Evolutionary conservation across 345 rosid genomes (phyloP).

Genomic region (Dimocarpus longan): DNA sequence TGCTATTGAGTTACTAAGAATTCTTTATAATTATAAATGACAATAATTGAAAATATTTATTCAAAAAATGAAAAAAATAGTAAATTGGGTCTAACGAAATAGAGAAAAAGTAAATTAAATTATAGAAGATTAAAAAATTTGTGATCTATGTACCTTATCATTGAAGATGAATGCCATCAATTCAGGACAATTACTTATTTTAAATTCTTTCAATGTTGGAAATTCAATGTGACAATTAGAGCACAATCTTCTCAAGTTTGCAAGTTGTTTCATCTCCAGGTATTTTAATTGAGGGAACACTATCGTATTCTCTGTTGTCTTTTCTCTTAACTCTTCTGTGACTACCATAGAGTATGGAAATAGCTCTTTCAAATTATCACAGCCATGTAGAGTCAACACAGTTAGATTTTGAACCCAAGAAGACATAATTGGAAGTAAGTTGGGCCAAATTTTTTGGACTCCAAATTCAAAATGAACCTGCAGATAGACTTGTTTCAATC

Average conservation of each 20-base stretch:
- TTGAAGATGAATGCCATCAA: slow-evolving; percentile 6
- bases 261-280: too few species aligned
- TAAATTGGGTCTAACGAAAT: too few species aligned
- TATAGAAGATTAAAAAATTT: too few species aligned
- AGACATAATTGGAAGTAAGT: background rate
- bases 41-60: too few species aligned
- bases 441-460: slow-evolving; percentile 17
- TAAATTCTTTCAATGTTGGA: background rate
- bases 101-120: background rate
- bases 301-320: background rate
- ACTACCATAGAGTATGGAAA: background rate
- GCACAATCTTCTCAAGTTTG: too few species aligned
- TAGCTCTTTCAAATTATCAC: background rate
- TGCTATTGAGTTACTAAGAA: background rate
- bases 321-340: background rate
- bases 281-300: too few species aligned
- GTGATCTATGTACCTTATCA: background rate
- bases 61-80: too few species aligned
- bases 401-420: background rate
- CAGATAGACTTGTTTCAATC: too few species aligned
- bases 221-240: background rate
- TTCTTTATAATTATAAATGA: background rate
- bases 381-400: background rate
- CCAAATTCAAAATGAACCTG: too few species aligned
- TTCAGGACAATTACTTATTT: background rate